Conservation (phyloP, 768 basidiomycete genomes). For the Lactifluus hygrophoroides region DNA sequence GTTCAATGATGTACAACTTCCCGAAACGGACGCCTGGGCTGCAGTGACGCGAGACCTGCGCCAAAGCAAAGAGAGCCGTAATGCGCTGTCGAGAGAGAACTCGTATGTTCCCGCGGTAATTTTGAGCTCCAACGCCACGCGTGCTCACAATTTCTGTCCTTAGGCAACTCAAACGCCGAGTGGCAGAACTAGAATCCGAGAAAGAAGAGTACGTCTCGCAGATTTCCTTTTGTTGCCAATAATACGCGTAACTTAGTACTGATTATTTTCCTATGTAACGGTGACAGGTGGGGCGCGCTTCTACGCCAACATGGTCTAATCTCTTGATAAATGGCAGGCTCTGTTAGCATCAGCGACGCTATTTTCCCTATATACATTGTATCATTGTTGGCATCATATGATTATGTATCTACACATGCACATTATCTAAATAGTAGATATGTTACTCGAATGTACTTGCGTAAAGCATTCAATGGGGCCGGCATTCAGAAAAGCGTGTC, state of each 20-base stretch:
- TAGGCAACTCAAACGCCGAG: conserved; percentile 60
- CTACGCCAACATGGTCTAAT: conserved; percentile 42
- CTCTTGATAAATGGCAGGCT: conserved; percentile 23
- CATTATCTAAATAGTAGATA: conserved; percentile 20
- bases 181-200: conserved; percentile 66
- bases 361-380: conserved; percentile 8
- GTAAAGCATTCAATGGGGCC: neutral
- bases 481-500: neutral
- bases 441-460: conserved; percentile 14
- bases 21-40: conserved; percentile 76
- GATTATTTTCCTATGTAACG: too few relatives aligned
- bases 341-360: neutral
- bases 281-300: conserved; percentile 55
- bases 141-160: conserved; percentile 4
- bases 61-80: conserved; percentile 66
- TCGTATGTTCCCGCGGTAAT: conserved; percentile 41
- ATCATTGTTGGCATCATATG: conserved; percentile 10
- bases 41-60: conserved; percentile 67
- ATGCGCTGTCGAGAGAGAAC: conserved; percentile 70
- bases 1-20: conserved; percentile 79
- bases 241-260: too few relatives aligned
- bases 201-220: conserved; percentile 61
- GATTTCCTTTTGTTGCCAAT: neutral
- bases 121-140: neutral
- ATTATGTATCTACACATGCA: conserved; percentile 8